phyloP scores from a whole-genome alignment of 306 rosid species.

The Cajanus cajan region DNA sequence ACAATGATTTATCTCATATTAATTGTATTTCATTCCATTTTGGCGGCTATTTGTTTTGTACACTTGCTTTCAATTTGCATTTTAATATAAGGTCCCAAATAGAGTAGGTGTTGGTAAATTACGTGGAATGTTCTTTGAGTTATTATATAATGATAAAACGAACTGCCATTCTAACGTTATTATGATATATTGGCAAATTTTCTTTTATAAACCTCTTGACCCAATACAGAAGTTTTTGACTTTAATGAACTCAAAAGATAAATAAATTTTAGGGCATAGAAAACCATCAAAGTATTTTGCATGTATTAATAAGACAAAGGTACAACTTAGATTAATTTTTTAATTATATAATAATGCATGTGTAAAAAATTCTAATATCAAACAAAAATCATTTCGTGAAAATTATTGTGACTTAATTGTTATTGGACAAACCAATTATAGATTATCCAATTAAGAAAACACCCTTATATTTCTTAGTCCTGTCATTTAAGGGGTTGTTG shows the following conservation, averaged over 20 bases:
- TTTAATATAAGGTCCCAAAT: neutral
- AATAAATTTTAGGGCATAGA: neutral
- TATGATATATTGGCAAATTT: neutral
- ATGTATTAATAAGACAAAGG: neutral
- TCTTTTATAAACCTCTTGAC: neutral
- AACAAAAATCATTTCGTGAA: no score
- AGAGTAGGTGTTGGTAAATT: neutral
- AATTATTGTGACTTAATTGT: no score
- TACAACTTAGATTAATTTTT: no score
- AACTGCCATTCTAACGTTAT: neutral
- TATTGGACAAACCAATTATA: no score
- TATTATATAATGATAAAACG: neutral
- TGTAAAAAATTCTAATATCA: no score
- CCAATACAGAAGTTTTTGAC: neutral
- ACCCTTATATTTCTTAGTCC: no score
- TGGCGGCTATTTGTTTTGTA: neutral
- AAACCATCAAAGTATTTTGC: neutral
- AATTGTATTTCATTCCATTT: neutral
- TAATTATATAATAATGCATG: no score
- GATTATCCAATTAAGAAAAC: no score
- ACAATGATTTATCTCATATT: neutral
- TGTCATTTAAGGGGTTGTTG: no score
- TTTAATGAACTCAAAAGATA: neutral
- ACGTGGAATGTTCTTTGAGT: neutral
- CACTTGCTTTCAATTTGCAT: neutral